phyloP scores from a whole-genome alignment of 148 eudicot species.

The Selenicereus undatus region DNA sequence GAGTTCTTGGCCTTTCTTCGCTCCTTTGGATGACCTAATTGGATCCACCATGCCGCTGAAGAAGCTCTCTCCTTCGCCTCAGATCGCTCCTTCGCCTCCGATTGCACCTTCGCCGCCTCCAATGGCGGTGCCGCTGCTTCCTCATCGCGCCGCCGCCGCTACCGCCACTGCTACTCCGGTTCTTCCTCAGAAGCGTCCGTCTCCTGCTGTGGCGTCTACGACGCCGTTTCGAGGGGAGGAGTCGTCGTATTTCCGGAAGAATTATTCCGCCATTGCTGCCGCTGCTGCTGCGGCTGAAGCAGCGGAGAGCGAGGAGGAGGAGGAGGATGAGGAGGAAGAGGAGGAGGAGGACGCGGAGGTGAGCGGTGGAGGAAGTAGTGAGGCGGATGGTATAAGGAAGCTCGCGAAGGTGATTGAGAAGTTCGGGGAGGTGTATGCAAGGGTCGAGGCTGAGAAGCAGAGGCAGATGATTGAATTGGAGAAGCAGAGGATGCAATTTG shows the following conservation, averaged over 20 bases:
- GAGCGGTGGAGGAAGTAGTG: constrained; percentile 23
- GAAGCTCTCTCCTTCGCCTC: constrained; percentile 26
- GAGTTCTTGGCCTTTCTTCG: constrained; percentile 59
- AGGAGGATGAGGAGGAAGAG: constrained; percentile 19
- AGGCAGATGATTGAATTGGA: constrained; percentile 73
- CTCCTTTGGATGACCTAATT: constrained; percentile 46
- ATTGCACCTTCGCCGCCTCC: constrained; percentile 41
- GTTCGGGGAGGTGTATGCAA: constrained; percentile 69
- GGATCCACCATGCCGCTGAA: constrained; percentile 37
- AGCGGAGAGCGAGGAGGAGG: constrained; percentile 13
- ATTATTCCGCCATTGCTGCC: constrained; percentile 70
- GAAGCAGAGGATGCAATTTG: constrained; percentile 75
- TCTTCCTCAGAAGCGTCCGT: constrained; percentile 59
- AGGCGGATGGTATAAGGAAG: constrained; percentile 47
- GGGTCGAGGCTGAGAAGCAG: constrained; percentile 62
- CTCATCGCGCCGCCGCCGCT: constrained; percentile 24
- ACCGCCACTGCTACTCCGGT: constrained; percentile 25
- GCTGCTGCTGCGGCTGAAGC: constrained; percentile 43
- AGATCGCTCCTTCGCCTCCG: constrained; percentile 32
- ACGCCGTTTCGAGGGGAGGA: constrained; percentile 25
- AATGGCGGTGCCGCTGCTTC: constrained; percentile 50
- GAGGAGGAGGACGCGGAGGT: constrained; percentile 37
- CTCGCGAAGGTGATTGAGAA: constrained; percentile 67
- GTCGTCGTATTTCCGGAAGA: constrained; percentile 59
- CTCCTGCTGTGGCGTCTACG: constrained; percentile 27